A percentile compares a stretch with the other conserved stretches of the same genome.
These are phyloP conservation scores for Cytospora mali DNA, from an alignment of 2,329 filamentous ascomycete species.

Conservation along the genomic window DNA sequence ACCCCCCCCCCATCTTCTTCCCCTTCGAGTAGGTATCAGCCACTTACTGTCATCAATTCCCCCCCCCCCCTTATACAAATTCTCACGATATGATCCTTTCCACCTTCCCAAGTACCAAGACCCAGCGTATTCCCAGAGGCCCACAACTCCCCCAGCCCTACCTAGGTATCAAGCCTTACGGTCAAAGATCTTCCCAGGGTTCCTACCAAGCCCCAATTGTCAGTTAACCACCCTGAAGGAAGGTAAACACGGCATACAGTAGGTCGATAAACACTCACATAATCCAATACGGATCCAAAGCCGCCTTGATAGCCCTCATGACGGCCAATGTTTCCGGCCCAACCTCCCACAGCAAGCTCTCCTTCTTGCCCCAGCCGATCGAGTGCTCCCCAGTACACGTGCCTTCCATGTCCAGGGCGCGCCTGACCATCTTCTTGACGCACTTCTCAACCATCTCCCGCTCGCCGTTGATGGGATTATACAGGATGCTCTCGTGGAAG, in stretches of 20 bases:
- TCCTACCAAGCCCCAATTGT: slow-evolving; percentile 41
- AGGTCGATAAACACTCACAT: slow-evolving; percentile 48
- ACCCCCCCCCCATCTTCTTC: neutral
- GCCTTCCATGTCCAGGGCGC: slow-evolving; percentile 92
- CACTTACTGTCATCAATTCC: neutral
- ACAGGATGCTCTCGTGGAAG: slow-evolving; percentile 92
- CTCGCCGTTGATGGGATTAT: slow-evolving; percentile 69
- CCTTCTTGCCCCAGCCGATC: slow-evolving; percentile 84
- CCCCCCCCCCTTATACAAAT: neutral
- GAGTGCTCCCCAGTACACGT: slow-evolving; percentile 91
- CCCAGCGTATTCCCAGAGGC: too few species aligned
- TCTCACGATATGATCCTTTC: too few species aligned
- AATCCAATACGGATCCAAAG: slow-evolving; percentile 83
- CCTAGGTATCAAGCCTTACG: slow-evolving; percentile 42
- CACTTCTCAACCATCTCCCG: slow-evolving; percentile 75
- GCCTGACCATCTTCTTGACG: slow-evolving; percentile 86
- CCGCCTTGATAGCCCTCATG: slow-evolving; percentile 82
- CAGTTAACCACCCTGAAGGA: neutral
- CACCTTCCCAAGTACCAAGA: neutral
- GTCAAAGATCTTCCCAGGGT: slow-evolving; percentile 91
- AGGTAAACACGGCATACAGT: neutral
- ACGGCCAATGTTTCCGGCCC: slow-evolving; percentile 78
- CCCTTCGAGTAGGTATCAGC: neutral
- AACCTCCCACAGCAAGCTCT: slow-evolving; percentile 75
- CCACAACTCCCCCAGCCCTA: neutral